phyloP scores from a whole-genome alignment of 805 yeast genomes.

The Lipomyces oligophaga region DNA sequence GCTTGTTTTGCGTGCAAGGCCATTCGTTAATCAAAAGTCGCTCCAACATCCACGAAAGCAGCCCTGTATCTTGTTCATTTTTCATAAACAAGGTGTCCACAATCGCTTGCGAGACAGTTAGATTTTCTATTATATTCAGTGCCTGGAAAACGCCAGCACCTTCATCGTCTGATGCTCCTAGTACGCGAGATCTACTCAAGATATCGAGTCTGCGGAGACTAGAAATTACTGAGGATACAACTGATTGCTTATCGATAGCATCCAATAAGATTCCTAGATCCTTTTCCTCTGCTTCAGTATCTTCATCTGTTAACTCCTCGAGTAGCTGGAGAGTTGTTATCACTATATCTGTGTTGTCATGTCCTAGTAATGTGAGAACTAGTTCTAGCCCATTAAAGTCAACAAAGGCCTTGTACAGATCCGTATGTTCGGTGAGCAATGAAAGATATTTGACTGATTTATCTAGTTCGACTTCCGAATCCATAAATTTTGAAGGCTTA shows the following conservation, averaged over 20 bases:
- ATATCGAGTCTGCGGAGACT: constrained; percentile 22
- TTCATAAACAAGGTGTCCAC: constrained; percentile 17
- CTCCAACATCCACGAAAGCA: constrained; percentile 27
- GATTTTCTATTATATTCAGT: constrained; percentile 26
- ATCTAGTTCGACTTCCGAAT: constrained; percentile 30
- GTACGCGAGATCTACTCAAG: constrained; percentile 3
- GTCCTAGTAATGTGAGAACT: constrained; percentile 16
- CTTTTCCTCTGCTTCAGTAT: constrained; percentile 14
- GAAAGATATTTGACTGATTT: constrained; percentile 19
- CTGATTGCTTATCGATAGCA: constrained; percentile 12
- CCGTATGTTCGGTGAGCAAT: constrained; percentile 21
- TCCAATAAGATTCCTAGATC: constrained; percentile 12
- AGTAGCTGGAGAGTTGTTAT: constrained; percentile 25
- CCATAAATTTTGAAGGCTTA: constrained; percentile 27
- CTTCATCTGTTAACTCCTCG: constrained; percentile 29
- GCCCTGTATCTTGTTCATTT: constrained; percentile 14
- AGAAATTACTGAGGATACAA: constrained; percentile 15
- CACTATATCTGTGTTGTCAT: constrained; percentile 29
- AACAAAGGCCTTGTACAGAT: constrained; percentile 22
- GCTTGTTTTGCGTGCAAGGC: constrained; percentile 27
- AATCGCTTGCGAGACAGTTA: constrained; percentile 8
- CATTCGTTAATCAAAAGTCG: constrained; percentile 22
- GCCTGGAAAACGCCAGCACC: constrained; percentile 25
- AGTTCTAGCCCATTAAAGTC: constrained; percentile 11
- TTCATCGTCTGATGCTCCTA: constrained; percentile 16